Percentiles rank a stretch among this genome's conserved stretches.
These are phyloP conservation scores for Yarrowia sp. DNA, from an alignment of 805 yeast species.

Conservation along the genomic window DNA sequence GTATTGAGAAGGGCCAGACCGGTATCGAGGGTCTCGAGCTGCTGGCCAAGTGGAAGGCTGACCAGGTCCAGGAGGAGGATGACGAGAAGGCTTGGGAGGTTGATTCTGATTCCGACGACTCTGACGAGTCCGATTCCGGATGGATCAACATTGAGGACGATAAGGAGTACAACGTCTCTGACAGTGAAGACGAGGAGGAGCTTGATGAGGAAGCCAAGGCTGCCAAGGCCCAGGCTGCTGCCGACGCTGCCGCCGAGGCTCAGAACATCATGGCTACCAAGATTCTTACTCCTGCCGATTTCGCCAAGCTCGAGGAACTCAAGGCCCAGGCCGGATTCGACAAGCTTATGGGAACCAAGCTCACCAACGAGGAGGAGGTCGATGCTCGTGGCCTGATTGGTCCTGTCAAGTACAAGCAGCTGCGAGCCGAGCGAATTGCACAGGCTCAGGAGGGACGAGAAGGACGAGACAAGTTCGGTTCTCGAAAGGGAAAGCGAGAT, in stretches of 20 bases:
- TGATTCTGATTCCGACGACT: constrained; percentile 46
- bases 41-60: constrained; percentile 78
- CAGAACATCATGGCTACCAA: constrained; percentile 62
- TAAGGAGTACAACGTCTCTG: constrained; percentile 58
- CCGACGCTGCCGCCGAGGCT: constrained; percentile 35
- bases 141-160: constrained; percentile 89
- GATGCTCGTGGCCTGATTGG: constrained; percentile 78
- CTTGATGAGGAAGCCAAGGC: constrained; percentile 32
- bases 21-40: constrained; percentile 90
- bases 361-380: constrained; percentile 72
- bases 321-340: constrained; percentile 81
- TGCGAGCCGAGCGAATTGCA: constrained; percentile 86
- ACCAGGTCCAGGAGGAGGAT: constrained; percentile 52
- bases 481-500: constrained; percentile 69
- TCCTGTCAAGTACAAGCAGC: constrained; percentile 71
- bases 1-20: constrained; percentile 66
- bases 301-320: constrained; percentile 89
- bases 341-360: constrained; percentile 51
- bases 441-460: constrained; percentile 87
- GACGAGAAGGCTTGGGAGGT: constrained; percentile 59
- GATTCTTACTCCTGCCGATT: constrained; percentile 95
- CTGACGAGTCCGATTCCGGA: constrained; percentile 70
- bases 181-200: constrained; percentile 47
- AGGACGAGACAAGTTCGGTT: constrained; percentile 86
- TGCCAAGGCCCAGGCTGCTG: constrained; percentile 34